These are phyloP conservation scores for Isatis tinctoria DNA, from an alignment of 345 rosid species.

Conservation along the genomic window DNA sequence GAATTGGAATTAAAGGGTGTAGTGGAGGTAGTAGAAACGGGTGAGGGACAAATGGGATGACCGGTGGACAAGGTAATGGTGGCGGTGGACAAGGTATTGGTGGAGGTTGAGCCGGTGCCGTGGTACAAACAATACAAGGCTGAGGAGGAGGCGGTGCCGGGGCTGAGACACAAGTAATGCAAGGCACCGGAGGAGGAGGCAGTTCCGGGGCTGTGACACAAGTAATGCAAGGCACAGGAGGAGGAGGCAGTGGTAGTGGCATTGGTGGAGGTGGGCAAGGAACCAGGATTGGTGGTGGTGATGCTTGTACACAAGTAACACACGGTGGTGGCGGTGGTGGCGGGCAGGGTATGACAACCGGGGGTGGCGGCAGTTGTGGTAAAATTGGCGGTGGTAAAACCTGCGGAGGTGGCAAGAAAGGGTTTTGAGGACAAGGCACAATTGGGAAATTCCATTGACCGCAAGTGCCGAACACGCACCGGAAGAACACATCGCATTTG, in stretches of 20 bases:
- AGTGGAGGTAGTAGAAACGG: slow-evolving; percentile 19
- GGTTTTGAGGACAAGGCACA: slow-evolving; percentile 33
- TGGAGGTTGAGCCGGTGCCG: slow-evolving; percentile 14
- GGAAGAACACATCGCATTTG: slow-evolving; percentile 28
- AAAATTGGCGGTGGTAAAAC: slow-evolving; percentile 11
- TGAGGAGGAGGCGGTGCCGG: slow-evolving; percentile 14
- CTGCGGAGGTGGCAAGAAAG: slow-evolving; percentile 31
- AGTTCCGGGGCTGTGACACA: not conserved
- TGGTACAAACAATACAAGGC: slow-evolving; percentile 11
- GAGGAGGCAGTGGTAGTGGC: slow-evolving; percentile 16
- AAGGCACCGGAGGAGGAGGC: slow-evolving; percentile 17
- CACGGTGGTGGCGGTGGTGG: slow-evolving; percentile 23
- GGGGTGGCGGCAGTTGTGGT: not conserved
- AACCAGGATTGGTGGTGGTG: slow-evolving; percentile 1
- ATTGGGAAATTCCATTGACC: slow-evolving; percentile 34
- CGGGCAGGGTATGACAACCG: not conserved
- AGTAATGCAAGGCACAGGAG: slow-evolving; percentile 7
- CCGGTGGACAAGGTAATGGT: not conserved
- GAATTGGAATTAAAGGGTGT: slow-evolving; percentile 2
- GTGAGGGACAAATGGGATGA: slow-evolving; percentile 1
- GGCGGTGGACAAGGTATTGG: slow-evolving; percentile 20
- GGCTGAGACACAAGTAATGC: slow-evolving; percentile 3
- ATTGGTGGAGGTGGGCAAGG: slow-evolving; percentile 16
- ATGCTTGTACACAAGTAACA: not conserved
- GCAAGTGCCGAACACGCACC: slow-evolving; percentile 24